phyloP scores from a whole-genome alignment of 768 basidiomycete species.

The Leccinum variicolor region DNA sequence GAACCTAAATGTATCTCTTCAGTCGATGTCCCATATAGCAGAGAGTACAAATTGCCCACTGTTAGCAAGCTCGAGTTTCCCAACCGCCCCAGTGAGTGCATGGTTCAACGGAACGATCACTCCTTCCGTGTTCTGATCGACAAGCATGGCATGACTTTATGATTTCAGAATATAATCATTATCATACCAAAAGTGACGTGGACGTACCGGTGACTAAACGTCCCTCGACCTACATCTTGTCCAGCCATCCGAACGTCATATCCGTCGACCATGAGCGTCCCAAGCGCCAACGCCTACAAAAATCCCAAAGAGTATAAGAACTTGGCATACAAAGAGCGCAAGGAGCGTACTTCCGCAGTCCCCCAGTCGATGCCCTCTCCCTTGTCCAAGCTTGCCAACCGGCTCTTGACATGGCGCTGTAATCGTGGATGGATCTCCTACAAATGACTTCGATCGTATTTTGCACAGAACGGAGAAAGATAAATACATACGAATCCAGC shows the following conservation, averaged over 20 bases:
- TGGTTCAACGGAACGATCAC: conserved; percentile 83
- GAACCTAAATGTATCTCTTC: conserved; percentile 49
- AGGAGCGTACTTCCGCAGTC: conserved; percentile 68
- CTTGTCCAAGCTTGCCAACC: conserved; percentile 64
- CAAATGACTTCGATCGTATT: background rate
- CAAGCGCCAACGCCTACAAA: conserved; percentile 78
- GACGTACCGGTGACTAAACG: conserved; percentile 72
- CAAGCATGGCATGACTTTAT: conserved; percentile 83
- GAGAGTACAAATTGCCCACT: conserved; percentile 45
- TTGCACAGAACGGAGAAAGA: background rate
- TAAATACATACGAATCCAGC: conserved; percentile 56
- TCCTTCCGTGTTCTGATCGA: conserved; percentile 80
- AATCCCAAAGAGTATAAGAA: background rate
- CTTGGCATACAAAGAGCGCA: background rate
- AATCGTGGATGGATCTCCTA: conserved; percentile 80
- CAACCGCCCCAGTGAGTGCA: conserved; percentile 46
- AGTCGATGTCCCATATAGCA: background rate
- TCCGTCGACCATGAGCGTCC: conserved; percentile 79
- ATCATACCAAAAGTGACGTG: background rate
- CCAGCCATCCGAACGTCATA: conserved; percentile 86
- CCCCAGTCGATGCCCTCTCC: conserved; percentile 84
- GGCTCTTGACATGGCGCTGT: conserved; percentile 73
- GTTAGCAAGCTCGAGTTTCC: conserved; percentile 83
- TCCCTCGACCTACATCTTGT: conserved; percentile 90
- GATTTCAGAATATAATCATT: background rate